These are phyloP conservation scores for Hawksworthiomyces lignivorus DNA, from an alignment of 2,329 filamentous ascomycete species.

Conservation along the genomic window DNA sequence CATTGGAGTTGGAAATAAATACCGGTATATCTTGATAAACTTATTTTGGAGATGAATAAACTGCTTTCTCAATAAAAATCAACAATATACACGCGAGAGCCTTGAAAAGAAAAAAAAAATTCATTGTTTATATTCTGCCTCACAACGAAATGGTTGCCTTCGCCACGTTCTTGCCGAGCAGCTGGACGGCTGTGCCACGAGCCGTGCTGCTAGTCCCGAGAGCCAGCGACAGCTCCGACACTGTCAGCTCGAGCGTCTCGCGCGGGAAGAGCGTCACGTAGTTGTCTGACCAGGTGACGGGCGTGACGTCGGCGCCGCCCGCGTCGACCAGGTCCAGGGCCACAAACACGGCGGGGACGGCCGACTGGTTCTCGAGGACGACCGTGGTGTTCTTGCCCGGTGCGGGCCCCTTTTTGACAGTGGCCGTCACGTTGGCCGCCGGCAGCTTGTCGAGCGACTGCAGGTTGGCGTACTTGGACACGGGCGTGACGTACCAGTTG, in stretches of 20 bases:
- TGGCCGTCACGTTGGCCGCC: conserved; percentile 27
- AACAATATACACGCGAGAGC: too few species aligned
- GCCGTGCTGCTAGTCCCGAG: neutral
- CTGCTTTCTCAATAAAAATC: too few species aligned
- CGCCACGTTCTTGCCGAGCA: conserved; percentile 21
- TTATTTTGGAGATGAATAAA: too few species aligned
- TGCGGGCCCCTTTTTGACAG: neutral
- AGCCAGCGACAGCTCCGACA: conserved; percentile 13
- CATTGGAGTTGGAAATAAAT: too few species aligned
- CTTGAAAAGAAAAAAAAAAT: too few species aligned
- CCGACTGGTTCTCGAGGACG: conserved; percentile 42
- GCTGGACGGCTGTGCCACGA: conserved; percentile 15
- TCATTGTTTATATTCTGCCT: too few species aligned
- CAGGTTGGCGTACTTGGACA: conserved; percentile 41
- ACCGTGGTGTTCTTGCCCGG: conserved; percentile 20
- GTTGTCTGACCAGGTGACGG: conserved; percentile 53
- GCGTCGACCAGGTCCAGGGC: conserved; percentile 40
- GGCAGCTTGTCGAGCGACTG: conserved; percentile 34
- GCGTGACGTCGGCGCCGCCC: conserved; percentile 36
- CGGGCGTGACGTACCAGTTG: conserved; percentile 52
- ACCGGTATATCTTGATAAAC: too few species aligned
- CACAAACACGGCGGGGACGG: conserved; percentile 51
- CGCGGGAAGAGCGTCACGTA: conserved; percentile 54
- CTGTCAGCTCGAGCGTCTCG: conserved; percentile 38
- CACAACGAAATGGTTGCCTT: neutral